These are phyloP conservation scores for Mycena leptocephala DNA, from an alignment of 768 basidiomycete genomes.

Conservation along the genomic window DNA sequence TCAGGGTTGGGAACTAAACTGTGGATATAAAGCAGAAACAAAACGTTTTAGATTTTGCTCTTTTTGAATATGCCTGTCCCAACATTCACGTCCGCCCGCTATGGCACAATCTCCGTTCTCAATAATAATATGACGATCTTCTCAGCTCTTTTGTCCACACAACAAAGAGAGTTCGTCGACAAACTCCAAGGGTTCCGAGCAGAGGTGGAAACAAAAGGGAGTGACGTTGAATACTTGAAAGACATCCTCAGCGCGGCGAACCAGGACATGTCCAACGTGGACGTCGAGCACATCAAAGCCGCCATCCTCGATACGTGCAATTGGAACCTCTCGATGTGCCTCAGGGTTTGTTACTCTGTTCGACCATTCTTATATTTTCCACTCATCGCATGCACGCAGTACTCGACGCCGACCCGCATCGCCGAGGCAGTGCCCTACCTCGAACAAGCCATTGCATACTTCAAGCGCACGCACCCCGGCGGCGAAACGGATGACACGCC, in stretches of 20 bases:
- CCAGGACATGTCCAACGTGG: background rate
- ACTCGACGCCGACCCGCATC: constrained; percentile 29
- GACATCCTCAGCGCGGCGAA: too few relatives aligned
- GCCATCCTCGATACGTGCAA: constrained; percentile 9
- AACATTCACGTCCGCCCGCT: background rate
- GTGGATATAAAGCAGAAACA: background rate
- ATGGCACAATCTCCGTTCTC: constrained; percentile 6
- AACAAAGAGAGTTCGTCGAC: background rate
- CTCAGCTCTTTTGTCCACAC: background rate
- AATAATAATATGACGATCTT: background rate
- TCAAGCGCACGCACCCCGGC: background rate
- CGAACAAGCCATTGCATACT: constrained; percentile 1
- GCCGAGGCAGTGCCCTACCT: constrained; percentile 22
- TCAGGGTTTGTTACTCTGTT: background rate
- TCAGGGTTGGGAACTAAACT: too few relatives aligned
- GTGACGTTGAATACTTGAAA: background rate
- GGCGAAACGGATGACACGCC: constrained; percentile 17
- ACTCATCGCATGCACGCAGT: background rate
- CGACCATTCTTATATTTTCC: background rate
- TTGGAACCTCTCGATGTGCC: constrained; percentile 1
- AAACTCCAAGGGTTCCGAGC: background rate
- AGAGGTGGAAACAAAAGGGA: constrained; percentile 5
- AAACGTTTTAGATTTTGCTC: background rate
- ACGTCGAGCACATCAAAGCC: background rate
- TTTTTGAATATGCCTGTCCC: constrained; percentile 10